Evolutionary conservation across 768 basidiomycete species (phyloP), one percentile per base, ranked within the genome.

Genomic region (Mycena alexandri): DNA sequence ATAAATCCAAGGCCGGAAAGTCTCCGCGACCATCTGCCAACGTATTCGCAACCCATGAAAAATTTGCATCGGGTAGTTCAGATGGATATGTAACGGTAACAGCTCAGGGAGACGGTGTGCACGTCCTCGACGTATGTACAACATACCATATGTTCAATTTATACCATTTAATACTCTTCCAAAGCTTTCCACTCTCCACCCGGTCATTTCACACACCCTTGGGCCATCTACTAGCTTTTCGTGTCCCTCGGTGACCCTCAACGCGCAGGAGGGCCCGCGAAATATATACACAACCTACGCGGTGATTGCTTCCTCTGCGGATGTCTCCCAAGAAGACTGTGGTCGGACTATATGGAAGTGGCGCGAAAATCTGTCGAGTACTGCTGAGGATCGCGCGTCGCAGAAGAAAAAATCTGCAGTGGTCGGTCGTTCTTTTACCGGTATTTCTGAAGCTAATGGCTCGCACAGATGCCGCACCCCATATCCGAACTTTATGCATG

Each of bases 81-180:
- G 88, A 90, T 43, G 86, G 88, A 29, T 85, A 85, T 81, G 89
- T 86, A 46, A 91, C 91, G 0, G 83, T 92, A 61, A 85, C 91
- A 16, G 89, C 84, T 14, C 91, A 93, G 67, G 86, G 84, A 68
- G 92, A 94, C 62, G 93, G 93, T 34, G 80, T 94, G 43, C 92
- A 94, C 78, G 75, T 94, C 50, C 77, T 92, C 64, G 90, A 94
- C 75, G 93, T 93, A 74, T 72, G 85, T 82, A 61, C 54, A n/a
- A 52, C 55, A 54, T 68, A 43, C 11, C 17, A n/a, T 24, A 47
- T 52, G 12, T 57, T 34, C 21, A 61, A 34, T 19, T 58, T 14
- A 11, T 41, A 61, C 46, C 51, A 59, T 41, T 52, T 61, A 24
- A 55, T 42, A 57, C 19, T 34, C 12, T 21, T 50, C 34, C 59